Base-by-base conservation (phyloP, 495 filamentous ascomycete genomes). In the Trichocladium uniseriatum region DNA sequence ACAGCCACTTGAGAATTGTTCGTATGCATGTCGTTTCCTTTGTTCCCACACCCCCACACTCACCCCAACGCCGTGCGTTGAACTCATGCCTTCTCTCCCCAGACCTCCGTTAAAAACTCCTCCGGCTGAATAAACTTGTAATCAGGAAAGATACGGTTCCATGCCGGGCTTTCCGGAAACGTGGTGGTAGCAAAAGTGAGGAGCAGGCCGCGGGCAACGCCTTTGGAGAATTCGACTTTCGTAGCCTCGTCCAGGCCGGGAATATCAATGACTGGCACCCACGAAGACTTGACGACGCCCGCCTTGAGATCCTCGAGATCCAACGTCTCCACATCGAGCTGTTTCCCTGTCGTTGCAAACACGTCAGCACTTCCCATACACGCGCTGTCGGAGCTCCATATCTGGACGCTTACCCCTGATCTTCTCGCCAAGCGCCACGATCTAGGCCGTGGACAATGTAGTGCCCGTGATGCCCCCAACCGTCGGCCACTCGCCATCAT, bases 131-230 rank as follows among this genome's bases (percentile, higher is more conserved):
- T 72, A 47, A 80, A 76, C 53, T 73, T 45, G 45, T 73, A 77
- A 19, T 75, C 69, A 0, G 76, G 73, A 14, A 80, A 55, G 16
- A 78, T 45, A 16, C 58, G 61, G 56, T 80, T 80, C 57, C 63
- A 73, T n/a, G n/a, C n/a, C n/a, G n/a, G n/a, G n/a, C 51, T 71
- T 73, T 47, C 76, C 69, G 13, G 71, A 75, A 0, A 73, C 61
- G 59, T 50, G 52, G 58, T 74, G 0, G 60, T 67, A 9, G 70
- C 68, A 0, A 57, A 62, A 0, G 57, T 69, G 13, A 77, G 40
- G 1, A 78, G 45, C 22, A 75, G 63, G 5, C 46, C 47, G 61
- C 66, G 4, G 13, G 28, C 9, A 6, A 49, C 0, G 0, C 6
- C 13, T 14, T 10, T 34, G 19, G 63, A 52, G 5, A 75, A 45